Evolutionary conservation across 345 rosid genomes (phyloP).

Genomic region (Melastoma malabathricum): DNA sequence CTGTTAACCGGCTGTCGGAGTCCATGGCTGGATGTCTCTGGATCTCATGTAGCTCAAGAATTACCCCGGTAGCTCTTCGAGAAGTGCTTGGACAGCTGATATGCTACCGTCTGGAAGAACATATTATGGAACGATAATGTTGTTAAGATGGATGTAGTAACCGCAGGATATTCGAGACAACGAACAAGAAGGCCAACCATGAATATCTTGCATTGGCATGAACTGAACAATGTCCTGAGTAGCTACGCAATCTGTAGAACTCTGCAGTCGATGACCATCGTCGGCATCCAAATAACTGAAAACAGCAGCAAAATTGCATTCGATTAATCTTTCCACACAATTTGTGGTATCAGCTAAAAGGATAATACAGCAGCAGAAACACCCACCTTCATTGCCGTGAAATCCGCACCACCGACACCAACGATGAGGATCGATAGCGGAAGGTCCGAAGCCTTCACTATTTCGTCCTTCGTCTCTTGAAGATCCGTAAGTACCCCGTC

Average conservation of each 20-base stretch:
- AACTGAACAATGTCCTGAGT: constrained; percentile 78
- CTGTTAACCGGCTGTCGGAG: background rate
- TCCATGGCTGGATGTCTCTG: constrained; percentile 42
- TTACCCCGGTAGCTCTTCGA: constrained; percentile 78
- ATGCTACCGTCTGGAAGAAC: constrained; percentile 39
- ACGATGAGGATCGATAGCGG: constrained; percentile 73
- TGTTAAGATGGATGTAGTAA: background rate
- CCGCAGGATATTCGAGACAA: background rate
- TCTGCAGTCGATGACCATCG: constrained; percentile 49
- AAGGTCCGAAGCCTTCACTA: constrained; percentile 84
- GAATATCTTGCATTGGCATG: constrained; percentile 62
- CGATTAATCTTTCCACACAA: background rate
- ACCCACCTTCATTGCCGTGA: constrained; percentile 75
- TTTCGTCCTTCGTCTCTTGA: constrained; percentile 53
- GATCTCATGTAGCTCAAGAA: constrained; percentile 53
- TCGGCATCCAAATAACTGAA: constrained; percentile 77
- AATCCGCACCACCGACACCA: constrained; percentile 74
- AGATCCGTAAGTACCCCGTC: constrained; percentile 81
- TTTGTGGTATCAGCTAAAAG: no score
- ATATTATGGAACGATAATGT: background rate
- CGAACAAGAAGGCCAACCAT: constrained; percentile 30
- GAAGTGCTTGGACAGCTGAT: constrained; percentile 59
- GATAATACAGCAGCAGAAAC: background rate
- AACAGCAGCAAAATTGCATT: background rate
- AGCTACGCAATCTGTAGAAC: constrained; percentile 57